phyloP scores from a whole-genome alignment of 2,329 filamentous ascomycete genomes.

The Pseudogymnoascus sp. region DNA sequence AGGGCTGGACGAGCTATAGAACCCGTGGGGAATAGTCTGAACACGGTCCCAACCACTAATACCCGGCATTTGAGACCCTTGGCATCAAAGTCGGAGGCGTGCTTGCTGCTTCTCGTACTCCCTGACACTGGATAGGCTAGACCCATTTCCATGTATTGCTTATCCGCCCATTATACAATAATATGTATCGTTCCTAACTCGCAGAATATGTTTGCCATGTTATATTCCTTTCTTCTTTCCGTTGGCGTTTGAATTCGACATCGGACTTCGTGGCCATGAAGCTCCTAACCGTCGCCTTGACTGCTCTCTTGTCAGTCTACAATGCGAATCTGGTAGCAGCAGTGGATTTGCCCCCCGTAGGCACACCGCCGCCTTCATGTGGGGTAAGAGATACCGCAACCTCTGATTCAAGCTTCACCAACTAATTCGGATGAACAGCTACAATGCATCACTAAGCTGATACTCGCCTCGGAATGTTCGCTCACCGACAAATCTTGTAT shows the following conservation, averaged over 20 bases:
- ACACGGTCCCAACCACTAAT: not conserved
- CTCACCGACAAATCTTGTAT: constrained; percentile 34
- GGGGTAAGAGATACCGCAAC: not conserved
- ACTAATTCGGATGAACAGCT: not conserved
- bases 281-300: not conserved
- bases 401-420: not conserved
- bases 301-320: not conserved
- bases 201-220: not conserved
- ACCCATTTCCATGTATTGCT: not conserved
- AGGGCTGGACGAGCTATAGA: not conserved
- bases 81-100: not conserved
- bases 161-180: not conserved
- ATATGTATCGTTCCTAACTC: not conserved
- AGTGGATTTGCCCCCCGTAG: not conserved
- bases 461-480: constrained; percentile 18
- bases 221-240: not conserved
- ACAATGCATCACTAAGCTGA: not conserved
- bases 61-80: not conserved
- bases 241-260: constrained; percentile 7
- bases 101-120: not conserved
- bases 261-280: not conserved
- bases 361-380: not conserved
- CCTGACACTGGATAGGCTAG: not conserved
- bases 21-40: not conserved
- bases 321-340: not conserved